Conservation (phyloP, 768 basidiomycete species). For the Calocybe indica region DNA sequence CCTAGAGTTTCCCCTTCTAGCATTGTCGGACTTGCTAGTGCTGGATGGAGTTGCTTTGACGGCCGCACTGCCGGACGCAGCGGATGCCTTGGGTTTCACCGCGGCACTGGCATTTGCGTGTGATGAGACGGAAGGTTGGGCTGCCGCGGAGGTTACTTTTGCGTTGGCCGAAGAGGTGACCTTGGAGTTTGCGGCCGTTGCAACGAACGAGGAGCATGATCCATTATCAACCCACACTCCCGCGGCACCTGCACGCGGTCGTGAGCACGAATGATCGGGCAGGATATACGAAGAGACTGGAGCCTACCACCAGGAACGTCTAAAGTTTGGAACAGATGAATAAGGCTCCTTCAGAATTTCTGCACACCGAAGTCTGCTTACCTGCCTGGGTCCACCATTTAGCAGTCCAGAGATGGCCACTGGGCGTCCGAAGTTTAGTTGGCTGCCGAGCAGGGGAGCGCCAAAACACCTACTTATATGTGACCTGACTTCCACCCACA, state of each 20-base stretch:
- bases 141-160: conserved; percentile 1
- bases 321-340: not conserved
- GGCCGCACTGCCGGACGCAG: not conserved
- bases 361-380: conserved; percentile 1
- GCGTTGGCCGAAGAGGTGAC: conserved; percentile 2
- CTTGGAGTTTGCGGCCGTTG: not conserved
- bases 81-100: conserved; percentile 1
- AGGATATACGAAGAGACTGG: not conserved
- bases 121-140: too few relatives aligned
- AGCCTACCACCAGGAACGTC: conserved; percentile 25
- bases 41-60: not conserved
- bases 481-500: conserved; percentile 30
- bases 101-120: too few relatives aligned
- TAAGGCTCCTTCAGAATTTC: not conserved
- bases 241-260: conserved; percentile 16
- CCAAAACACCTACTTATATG: conserved; percentile 27
- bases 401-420: conserved; percentile 46
- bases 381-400: conserved; percentile 42
- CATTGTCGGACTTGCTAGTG: not conserved
- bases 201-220: conserved; percentile 16
- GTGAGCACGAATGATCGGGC: not conserved
- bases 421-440: conserved; percentile 6
- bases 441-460: not conserved
- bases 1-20: conserved; percentile 5
- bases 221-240: conserved; percentile 30